Evolutionary conservation across 2,329 filamentous ascomycete genomes (phyloP).

Genomic region (Cordyceps sp.): DNA sequence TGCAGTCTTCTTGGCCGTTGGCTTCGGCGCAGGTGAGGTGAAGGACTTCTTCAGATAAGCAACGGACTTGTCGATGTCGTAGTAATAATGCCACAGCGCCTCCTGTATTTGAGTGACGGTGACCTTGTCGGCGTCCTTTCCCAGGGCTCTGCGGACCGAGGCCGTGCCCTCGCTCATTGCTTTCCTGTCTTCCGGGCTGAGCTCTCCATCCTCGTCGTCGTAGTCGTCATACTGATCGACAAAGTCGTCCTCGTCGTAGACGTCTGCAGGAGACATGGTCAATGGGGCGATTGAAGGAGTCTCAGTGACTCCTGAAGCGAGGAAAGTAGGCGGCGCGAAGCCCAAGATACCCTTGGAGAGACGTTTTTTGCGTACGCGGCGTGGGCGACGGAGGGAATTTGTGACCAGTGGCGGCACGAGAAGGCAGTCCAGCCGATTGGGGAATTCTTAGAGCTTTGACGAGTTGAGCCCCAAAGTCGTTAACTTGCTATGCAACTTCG

Average conservation of each 20-base stretch:
- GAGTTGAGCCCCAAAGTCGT: no score
- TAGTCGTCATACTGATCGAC: constrained; percentile 32
- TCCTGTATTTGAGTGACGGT: constrained; percentile 61
- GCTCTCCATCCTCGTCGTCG: constrained; percentile 26
- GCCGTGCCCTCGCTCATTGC: constrained; percentile 47
- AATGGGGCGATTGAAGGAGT: not conserved
- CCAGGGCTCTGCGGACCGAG: constrained; percentile 51
- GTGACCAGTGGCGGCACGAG: no score
- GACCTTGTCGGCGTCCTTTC: constrained; percentile 37
- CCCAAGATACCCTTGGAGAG: no score
- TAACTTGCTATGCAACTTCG: no score
- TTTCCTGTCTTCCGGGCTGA: constrained; percentile 28
- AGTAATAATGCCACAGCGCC: constrained; percentile 89
- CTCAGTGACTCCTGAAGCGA: no score
- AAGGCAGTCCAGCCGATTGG: no score
- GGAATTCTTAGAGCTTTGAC: no score
- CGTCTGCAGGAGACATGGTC: constrained; percentile 11
- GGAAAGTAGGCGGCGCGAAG: not conserved
- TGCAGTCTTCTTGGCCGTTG: constrained; percentile 22
- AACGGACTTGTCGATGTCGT: constrained; percentile 75
- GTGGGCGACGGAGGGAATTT: no score
- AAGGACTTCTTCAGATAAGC: constrained; percentile 58
- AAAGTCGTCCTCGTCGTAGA: constrained; percentile 30
- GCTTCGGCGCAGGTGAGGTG: constrained; percentile 21
- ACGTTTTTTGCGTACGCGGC: no score